Percentiles rank a stretch among this genome's conserved stretches.
Evolutionary conservation across 208 protist species (phyloP).

Genomic region (Borovskyia barvae): DNA sequence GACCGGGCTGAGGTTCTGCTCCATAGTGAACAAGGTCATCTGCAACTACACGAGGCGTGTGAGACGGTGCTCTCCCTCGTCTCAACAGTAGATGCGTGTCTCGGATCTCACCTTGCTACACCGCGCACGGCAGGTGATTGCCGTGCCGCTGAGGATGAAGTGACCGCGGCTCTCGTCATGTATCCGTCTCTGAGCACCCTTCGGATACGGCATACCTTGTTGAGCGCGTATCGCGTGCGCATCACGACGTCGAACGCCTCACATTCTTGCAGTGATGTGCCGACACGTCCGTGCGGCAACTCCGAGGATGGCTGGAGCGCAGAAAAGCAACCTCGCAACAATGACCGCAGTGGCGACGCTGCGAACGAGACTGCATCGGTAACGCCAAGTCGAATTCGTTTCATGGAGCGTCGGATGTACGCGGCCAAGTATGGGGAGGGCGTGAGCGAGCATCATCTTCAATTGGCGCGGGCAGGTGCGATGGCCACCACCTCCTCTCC

Average conservation of each 20-base stretch:
- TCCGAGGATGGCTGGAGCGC: too few species aligned
- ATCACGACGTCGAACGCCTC: not conserved
- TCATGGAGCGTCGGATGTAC: not conserved
- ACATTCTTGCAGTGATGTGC: too few species aligned
- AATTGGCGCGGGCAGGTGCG: not conserved
- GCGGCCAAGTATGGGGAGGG: constrained; percentile 11
- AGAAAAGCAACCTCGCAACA: too few species aligned
- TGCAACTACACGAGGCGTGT: constrained; percentile 29
- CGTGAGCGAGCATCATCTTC: constrained; percentile 1
- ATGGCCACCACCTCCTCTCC: not conserved
- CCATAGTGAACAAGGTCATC: constrained; percentile 1
- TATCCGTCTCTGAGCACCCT: constrained; percentile 44
- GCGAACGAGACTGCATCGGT: too few species aligned
- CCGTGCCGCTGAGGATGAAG: too few species aligned
- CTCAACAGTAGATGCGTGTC: constrained; percentile 8
- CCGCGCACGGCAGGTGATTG: not conserved
- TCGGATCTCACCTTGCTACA: not conserved
- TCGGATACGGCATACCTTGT: constrained; percentile 34
- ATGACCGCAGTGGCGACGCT: too few species aligned
- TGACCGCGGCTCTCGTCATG: constrained; percentile 18
- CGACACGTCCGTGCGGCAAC: too few species aligned
- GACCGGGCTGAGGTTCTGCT: constrained; percentile 3
- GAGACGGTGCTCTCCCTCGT: constrained; percentile 32
- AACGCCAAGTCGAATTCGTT: not conserved
- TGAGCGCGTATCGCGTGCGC: constrained; percentile 30